These are phyloP conservation scores for Firmiana major DNA, from an alignment of 345 rosid species.

Conservation along the genomic window DNA sequence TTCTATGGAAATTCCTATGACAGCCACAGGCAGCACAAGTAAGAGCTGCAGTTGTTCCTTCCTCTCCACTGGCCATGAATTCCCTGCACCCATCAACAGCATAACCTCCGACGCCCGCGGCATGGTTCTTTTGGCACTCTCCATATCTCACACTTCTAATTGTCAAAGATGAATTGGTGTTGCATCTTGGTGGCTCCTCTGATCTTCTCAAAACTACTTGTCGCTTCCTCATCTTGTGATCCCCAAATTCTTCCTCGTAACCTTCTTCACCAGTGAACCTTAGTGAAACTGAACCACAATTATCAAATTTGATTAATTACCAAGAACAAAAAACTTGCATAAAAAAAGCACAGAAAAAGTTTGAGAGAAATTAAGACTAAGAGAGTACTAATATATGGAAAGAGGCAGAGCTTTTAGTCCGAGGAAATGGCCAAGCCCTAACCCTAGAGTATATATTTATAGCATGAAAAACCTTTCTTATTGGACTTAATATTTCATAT, in stretches of 20 bases:
- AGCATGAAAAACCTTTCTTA: constrained; percentile 16
- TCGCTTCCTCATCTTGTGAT: constrained; percentile 53
- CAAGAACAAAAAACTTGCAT: constrained; percentile 3
- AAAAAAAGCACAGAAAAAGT: background rate
- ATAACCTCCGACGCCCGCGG: constrained; percentile 61
- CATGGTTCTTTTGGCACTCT: constrained; percentile 84
- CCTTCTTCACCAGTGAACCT: background rate
- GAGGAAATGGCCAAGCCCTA: constrained; percentile 34
- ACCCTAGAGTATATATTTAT: constrained; percentile 51
- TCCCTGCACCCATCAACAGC: constrained; percentile 86
- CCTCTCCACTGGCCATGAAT: constrained; percentile 68
- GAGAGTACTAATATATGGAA: background rate
- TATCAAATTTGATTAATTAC: constrained; percentile 1
- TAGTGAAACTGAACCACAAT: constrained; percentile 9
- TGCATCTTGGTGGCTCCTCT: constrained; percentile 46
- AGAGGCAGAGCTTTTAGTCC: background rate
- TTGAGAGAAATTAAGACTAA: background rate
- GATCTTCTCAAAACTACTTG: constrained; percentile 56
- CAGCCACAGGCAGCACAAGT: constrained; percentile 80
- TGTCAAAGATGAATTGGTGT: constrained; percentile 35
- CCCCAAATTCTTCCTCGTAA: constrained; percentile 5
- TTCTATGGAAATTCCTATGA: constrained; percentile 66
- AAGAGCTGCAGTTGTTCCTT: constrained; percentile 45
- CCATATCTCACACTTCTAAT: constrained; percentile 51
- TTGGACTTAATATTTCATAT: background rate